phyloP scores from a whole-genome alignment of 148 eudicot species.

The Nyssa sinensis region DNA sequence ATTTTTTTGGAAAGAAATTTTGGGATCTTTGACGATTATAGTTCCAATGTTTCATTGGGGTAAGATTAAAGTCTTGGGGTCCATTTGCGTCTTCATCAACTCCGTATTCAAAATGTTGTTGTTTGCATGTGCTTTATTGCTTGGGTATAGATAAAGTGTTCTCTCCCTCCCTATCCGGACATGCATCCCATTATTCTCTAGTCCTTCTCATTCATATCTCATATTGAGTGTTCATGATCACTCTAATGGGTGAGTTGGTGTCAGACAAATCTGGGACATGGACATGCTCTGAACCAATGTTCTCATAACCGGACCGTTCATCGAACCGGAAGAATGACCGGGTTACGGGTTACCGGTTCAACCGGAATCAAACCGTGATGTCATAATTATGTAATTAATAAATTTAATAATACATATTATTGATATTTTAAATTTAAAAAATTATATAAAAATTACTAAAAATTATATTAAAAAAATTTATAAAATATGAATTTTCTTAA shows the following conservation, averaged over 20 bases:
- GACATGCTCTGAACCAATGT: not conserved
- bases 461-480: too few relatives aligned
- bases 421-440: too few relatives aligned
- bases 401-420: too few relatives aligned
- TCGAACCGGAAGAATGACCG: not conserved
- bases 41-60: not conserved
- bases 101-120: not conserved
- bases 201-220: not conserved
- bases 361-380: too few relatives aligned
- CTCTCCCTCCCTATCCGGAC: not conserved
- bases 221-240: not conserved
- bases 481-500: too few relatives aligned
- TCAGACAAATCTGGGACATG: not conserved
- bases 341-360: too few relatives aligned
- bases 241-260: not conserved
- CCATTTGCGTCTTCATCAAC: not conserved
- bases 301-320: not conserved
- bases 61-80: not conserved
- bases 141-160: not conserved
- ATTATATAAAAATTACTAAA: too few relatives aligned
- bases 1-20: not conserved
- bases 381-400: too few relatives aligned
- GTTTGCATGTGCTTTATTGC: not conserved
- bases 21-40: not conserved
- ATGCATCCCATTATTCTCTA: not conserved